Percentiles rank a stretch among this genome's conserved stretches.
phyloP scores from a whole-genome alignment of 192 early-diverging fungal species.

The Backusella parvicylindrica region DNA sequence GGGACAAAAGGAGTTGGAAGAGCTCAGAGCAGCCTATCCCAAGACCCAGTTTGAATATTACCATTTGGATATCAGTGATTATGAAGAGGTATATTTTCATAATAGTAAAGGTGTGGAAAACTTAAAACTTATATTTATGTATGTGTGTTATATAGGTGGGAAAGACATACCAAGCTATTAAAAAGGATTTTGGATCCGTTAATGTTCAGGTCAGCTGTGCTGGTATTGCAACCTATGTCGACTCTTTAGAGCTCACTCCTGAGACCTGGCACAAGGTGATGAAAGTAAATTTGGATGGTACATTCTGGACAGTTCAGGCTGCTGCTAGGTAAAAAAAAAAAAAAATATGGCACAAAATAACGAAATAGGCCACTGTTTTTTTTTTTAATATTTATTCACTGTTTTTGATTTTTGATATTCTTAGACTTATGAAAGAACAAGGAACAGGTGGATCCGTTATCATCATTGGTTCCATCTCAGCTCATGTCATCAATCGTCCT shows the following conservation, averaged over 20 bases:
- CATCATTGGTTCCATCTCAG: constrained; percentile 33
- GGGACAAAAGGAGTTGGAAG: constrained; percentile 1
- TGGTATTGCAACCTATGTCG: constrained; percentile 15
- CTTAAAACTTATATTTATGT: not conserved
- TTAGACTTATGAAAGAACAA: not conserved
- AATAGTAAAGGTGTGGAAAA: not conserved
- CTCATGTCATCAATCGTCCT: constrained; percentile 24
- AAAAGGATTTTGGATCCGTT: constrained; percentile 10
- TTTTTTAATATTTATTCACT: not conserved
- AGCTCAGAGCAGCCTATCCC: not conserved
- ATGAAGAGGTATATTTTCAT: not conserved
- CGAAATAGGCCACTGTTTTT: not conserved
- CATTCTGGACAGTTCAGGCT: constrained; percentile 25
- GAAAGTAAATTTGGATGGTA: constrained; percentile 23
- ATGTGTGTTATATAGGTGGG: not conserved
- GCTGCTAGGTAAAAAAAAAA: constrained; percentile 14
- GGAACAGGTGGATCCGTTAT: constrained; percentile 22
- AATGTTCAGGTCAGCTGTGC: constrained; percentile 22
- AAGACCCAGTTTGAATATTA: constrained; percentile 7
- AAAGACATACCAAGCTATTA: not conserved
- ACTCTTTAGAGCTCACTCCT: constrained; percentile 6
- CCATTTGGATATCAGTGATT: constrained; percentile 15
- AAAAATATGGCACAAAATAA: not conserved
- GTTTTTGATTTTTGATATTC: not conserved
- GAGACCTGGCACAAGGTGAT: constrained; percentile 21